Percentiles rank a stretch among this genome's conserved stretches.
Conservation (phyloP, 306 rosid genomes). For the Pachyrhizus erosus region DNA sequence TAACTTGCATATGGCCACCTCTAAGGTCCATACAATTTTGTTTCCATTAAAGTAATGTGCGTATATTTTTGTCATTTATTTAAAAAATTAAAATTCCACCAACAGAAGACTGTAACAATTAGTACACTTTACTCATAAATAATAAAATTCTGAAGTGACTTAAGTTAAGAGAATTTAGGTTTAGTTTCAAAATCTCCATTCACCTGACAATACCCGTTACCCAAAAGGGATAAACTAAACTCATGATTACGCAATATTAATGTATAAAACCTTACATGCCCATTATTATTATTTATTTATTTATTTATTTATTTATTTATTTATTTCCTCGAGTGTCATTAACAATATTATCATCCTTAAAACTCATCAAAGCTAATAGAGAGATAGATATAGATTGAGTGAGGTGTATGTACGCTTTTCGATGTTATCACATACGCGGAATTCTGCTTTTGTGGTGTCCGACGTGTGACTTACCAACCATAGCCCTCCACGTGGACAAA, state of each 20-base stretch:
- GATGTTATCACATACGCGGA: slow-evolving; percentile 16
- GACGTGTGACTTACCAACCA: not conserved
- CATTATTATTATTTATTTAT: not conserved
- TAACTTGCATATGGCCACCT: not conserved
- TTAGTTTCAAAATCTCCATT: not conserved
- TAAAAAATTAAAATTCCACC: not conserved
- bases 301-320: no score
- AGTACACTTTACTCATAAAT: not conserved
- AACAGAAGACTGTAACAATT: not conserved
- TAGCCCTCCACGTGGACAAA: not conserved
- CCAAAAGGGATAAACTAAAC: not conserved
- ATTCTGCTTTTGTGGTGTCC: not conserved
- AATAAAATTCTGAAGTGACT: not conserved
- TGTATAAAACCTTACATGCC: not conserved
- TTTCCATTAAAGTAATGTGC: not conserved
- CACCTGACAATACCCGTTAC: not conserved
- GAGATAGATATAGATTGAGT: not conserved
- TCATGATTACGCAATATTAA: not conserved
- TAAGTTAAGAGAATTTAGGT: not conserved
- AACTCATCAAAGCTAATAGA: not conserved
- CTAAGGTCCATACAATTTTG: not conserved
- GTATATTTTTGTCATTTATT: not conserved
- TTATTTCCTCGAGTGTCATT: no score
- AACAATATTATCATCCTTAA: not conserved
- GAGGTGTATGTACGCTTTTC: not conserved